Evolutionary conservation across 2,329 filamentous ascomycete species (phyloP), one percentile per base, ranked within the genome.

Genomic region (Aureobasidium sp.): DNA sequence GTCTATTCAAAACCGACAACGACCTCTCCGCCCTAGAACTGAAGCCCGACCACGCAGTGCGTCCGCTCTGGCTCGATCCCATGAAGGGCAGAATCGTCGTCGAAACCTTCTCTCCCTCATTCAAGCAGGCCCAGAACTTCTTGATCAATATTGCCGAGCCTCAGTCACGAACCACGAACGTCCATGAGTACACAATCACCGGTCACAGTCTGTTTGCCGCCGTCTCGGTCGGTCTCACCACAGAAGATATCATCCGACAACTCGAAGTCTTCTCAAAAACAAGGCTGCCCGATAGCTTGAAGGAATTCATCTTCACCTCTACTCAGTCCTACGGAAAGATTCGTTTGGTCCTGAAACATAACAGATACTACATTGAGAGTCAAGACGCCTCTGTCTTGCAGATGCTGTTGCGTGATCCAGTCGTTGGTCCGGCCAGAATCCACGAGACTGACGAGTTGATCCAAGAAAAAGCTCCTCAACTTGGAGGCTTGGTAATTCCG

Each of bases 61-160:
- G 94, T 17, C 94, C 94, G 17, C 82, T 97, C 64, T 97, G 92
- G 90, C 94, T 99, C 68, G 92, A 97, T 72, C 90, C 92, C 2
- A 80, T 87, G 51, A 90, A 89, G 71, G 92, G 90, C 39, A 87
- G 88, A 66, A 94, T 97, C 71, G 94, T 95, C 34, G 81, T 97
- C 47, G 93, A 99, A 79, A 96, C 92, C 69, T 97, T 97, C 78
- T 93, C 90, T 59, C 89, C 92, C 2, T 80, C 94, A 62, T 92
- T 93, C 63, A 84, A 88, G 63, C 88, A 92, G 70, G 93, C 91
- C 0, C 92, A 96, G 72, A 92, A 96, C 73, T 96, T 99, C 72
- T 80, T 99, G 63, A 96, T 95, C 69, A 96, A 94, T 51, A 93
- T 99, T 68, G 90, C 93, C 65, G 93, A 99, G 77, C 94, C 93